Evolutionary conservation across 2,329 filamentous ascomycete species (phyloP), one percentile per base, ranked within the genome.

Genomic region (Fusarium piperis): DNA sequence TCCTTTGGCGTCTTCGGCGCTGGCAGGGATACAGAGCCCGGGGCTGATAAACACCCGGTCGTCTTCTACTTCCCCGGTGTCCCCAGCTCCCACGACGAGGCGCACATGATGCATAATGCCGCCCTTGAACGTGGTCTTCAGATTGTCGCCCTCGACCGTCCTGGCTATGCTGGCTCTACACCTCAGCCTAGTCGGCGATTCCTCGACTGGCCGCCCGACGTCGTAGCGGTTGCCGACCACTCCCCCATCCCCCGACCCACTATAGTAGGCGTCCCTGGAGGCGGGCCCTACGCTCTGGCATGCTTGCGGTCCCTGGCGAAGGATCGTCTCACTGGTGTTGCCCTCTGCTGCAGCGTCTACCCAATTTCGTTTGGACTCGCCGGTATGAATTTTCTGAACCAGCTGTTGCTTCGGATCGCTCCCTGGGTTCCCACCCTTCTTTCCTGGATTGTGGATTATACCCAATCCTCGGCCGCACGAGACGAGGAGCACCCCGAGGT

Each of bases 41-140:
- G 83, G 10, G 44, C 67, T 3, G 65, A 74, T 0, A 67, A 65
- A 4, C 80, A 80, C 6, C 68, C 75, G 6, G 79, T 81, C 0
- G 60, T 83, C 2, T 70, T 85, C 32, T 83, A 80, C 70, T 82
- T 84, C 58, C 84, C 85, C 67, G 84, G 83, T 10, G 83, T 80
- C 59, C 84, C 83, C 0, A 79, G 79, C 1, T 83, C 80, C 5
- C 82, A 83, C 6, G 71, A 84, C 12, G 83, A 85, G 62, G 80
- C 74, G 8, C 64, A 62, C 7, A 68, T 69, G 11, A 58, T 79
- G 18, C 72, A 80, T 38, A 59, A 70, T 4, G 53, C 75, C 6
- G 81, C 79, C 11, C 62, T 67, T 3, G 67, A 70, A 4, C 73
- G 72, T 10, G 67, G 72, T 6, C 64, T 82, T 16, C 81, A 80